These are phyloP conservation scores for Aspergillus oerlinghausenensis DNA, from an alignment of 2,329 filamentous ascomycete species.

Conservation along the genomic window DNA sequence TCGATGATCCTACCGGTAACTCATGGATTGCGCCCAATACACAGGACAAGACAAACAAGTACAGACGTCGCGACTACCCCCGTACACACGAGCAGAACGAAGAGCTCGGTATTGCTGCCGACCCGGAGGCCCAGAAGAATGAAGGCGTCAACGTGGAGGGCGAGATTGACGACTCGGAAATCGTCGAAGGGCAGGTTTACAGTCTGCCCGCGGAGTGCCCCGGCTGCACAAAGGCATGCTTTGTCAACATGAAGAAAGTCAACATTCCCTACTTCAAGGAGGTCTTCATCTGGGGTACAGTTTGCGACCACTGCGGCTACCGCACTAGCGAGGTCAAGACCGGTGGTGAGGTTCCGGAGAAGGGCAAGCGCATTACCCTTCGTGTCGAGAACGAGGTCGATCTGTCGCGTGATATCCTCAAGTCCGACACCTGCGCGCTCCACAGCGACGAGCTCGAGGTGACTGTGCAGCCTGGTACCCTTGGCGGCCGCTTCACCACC, in stretches of 20 bases:
- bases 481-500: slow-evolving; percentile 94
- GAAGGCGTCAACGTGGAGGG: slow-evolving; percentile 43
- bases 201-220: slow-evolving; percentile 88
- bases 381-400: slow-evolving; percentile 66
- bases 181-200: slow-evolving; percentile 89
- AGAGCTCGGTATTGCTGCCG: slow-evolving; percentile 65
- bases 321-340: slow-evolving; percentile 97
- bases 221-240: slow-evolving; percentile 78
- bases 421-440: slow-evolving; percentile 86
- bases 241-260: slow-evolving; percentile 97
- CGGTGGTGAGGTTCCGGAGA: slow-evolving; percentile 81
- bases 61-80: slow-evolving; percentile 77
- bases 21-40: slow-evolving; percentile 91
- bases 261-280: slow-evolving; percentile 98
- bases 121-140: slow-evolving; percentile 31
- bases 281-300: slow-evolving; percentile 90
- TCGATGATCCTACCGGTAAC: slow-evolving; percentile 92
- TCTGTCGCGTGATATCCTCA: slow-evolving; percentile 87
- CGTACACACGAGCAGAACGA: slow-evolving; percentile 84
- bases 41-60: slow-evolving; percentile 73
- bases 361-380: slow-evolving; percentile 78
- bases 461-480: slow-evolving; percentile 83
- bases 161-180: slow-evolving; percentile 66
- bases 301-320: slow-evolving; percentile 88
- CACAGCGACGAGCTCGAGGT: slow-evolving; percentile 83